Evolutionary conservation across 108 stramenopile species (phyloP).

Genomic region (Poteriospumella lacustris): DNA sequence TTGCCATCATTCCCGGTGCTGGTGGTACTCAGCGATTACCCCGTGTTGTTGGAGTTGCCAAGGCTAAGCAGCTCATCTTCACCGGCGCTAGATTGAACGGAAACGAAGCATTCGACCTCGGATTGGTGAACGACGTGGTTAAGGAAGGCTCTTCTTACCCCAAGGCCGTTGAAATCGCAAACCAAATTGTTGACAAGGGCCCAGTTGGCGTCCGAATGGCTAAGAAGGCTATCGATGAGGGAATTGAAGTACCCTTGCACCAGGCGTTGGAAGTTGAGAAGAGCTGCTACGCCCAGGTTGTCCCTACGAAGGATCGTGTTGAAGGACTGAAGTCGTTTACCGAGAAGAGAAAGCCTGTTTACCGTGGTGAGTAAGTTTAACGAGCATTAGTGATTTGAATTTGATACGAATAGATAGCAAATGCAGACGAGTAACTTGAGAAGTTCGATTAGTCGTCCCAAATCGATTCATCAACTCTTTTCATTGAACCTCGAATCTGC

Average conservation of each 20-base stretch:
- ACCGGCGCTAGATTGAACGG: conserved; percentile 53
- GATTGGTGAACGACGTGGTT: conserved; percentile 59
- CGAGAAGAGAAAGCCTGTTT: conserved; percentile 63
- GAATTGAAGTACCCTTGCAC: conserved; percentile 50
- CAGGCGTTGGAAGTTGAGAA: conserved; percentile 63
- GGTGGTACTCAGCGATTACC: conserved; percentile 72
- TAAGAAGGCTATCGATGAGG: conserved; percentile 64
- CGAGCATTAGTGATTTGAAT: conserved; percentile 11
- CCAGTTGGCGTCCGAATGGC: conserved; percentile 69
- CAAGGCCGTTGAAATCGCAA: conserved; percentile 53
- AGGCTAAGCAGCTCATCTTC: conserved; percentile 69
- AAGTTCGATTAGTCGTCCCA: not conserved
- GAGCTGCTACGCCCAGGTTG: conserved; percentile 51
- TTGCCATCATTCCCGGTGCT: conserved; percentile 88
- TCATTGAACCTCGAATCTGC: not conserved
- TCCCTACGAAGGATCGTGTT: conserved; percentile 64
- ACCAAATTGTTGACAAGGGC: conserved; percentile 60
- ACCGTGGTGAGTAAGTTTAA: conserved; percentile 52
- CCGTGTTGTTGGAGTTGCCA: conserved; percentile 54
- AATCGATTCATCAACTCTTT: not conserved
- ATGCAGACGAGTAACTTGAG: no score
- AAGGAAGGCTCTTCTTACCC: conserved; percentile 28
- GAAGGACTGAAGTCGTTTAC: conserved; percentile 68
- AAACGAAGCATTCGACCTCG: conserved; percentile 49
- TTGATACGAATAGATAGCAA: not conserved